A percentile compares a stretch with the other conserved stretches of the same genome.
Conservation (phyloP, 2,329 filamentous ascomycete species). For the Zarea fungicola region DNA sequence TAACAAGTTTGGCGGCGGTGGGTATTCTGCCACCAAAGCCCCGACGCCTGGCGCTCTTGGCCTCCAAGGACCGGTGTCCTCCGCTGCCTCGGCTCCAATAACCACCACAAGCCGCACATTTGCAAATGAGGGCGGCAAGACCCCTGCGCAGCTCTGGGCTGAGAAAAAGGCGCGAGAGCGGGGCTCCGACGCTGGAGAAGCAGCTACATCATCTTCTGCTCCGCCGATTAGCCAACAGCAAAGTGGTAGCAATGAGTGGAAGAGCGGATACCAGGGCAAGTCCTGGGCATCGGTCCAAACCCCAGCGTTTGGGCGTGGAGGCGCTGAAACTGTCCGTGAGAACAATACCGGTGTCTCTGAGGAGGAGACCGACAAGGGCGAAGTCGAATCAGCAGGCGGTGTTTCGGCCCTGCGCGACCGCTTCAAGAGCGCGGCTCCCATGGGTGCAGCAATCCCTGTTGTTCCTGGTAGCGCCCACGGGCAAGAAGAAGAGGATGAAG, state of each 20-base stretch:
- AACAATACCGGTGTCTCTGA: slow-evolving; percentile 58
- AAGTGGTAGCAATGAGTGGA: slow-evolving; percentile 73
- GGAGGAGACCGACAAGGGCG: slow-evolving; percentile 35
- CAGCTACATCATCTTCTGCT: slow-evolving; percentile 39
- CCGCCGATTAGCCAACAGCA: slow-evolving; percentile 60
- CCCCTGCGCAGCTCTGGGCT: slow-evolving; percentile 92
- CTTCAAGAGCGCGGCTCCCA: slow-evolving; percentile 72
- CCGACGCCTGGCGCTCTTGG: slow-evolving; percentile 68
- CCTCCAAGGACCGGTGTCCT: slow-evolving; percentile 53
- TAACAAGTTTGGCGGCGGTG: slow-evolving; percentile 74
- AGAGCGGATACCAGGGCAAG: slow-evolving; percentile 87
- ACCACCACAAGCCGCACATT: slow-evolving; percentile 87
- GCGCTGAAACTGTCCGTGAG: slow-evolving; percentile 41
- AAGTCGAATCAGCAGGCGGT: slow-evolving; percentile 54
- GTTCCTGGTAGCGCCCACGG: slow-evolving; percentile 25
- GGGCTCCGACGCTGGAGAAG: slow-evolving; percentile 40
- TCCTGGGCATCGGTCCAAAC: slow-evolving; percentile 82
- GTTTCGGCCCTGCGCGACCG: slow-evolving; percentile 74
- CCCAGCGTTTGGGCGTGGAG: slow-evolving; percentile 59
- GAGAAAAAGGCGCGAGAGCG: slow-evolving; percentile 89
- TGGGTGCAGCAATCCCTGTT: slow-evolving; percentile 37
- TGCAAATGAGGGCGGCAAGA: slow-evolving; percentile 91
- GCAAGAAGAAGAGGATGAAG: slow-evolving; percentile 20
- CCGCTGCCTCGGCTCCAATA: slow-evolving; percentile 55
- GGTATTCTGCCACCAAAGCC: slow-evolving; percentile 84